phyloP scores from a whole-genome alignment of 1,284 basidiomycete species.

The Ustilago trichophora region DNA sequence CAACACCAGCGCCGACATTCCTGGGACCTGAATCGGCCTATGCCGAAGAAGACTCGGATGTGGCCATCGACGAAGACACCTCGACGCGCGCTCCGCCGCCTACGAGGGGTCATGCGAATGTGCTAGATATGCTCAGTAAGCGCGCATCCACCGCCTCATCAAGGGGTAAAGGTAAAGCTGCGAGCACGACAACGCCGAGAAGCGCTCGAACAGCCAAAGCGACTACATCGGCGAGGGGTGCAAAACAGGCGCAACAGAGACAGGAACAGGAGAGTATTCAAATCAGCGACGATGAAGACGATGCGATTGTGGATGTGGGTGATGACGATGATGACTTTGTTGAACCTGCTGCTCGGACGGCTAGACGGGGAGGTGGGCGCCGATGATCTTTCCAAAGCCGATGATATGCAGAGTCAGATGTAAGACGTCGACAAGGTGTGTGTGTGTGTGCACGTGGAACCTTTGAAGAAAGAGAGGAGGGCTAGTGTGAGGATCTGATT shows the following conservation, averaged over 20 bases:
- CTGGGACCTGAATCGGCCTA: conserved; percentile 33
- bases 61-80: conserved; percentile 14
- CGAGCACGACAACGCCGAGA: background rate
- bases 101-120: conserved; percentile 19
- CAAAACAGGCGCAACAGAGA: background rate
- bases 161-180: background rate
- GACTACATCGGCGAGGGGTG: background rate
- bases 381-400: too few species aligned
- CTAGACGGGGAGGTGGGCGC: conserved; percentile 5
- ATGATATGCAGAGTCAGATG: too few species aligned
- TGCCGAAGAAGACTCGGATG: conserved; percentile 29
- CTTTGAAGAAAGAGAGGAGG: background rate
- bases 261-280: conserved; percentile 36
- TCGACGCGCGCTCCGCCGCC: conserved; percentile 22
- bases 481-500: too few species aligned
- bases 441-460: too few species aligned
- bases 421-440: too few species aligned
- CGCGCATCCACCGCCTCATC: conserved; percentile 2
- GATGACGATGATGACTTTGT: conserved; percentile 43
- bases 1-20: conserved; percentile 17
- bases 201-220: background rate
- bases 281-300: conserved; percentile 33
- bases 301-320: conserved; percentile 14
- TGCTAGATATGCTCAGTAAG: conserved; percentile 31
- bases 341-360: conserved; percentile 9